Percentiles rank a stretch among this genome's conserved stretches.
Conservation (phyloP, 805 yeast species). For the Candida andamanensis region DNA sequence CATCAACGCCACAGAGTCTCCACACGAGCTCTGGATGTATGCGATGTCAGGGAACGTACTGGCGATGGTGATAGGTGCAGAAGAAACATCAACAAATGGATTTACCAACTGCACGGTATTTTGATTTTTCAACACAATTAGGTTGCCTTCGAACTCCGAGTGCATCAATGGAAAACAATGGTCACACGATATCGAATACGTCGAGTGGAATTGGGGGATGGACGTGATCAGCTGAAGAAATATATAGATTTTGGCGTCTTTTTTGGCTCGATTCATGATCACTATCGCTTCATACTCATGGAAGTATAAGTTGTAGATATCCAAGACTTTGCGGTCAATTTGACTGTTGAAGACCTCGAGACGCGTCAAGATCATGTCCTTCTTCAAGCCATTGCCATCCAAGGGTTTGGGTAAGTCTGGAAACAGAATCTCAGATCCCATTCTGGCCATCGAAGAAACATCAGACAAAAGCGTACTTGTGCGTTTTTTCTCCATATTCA, state of each 20-base stretch:
- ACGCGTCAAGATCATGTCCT: conserved; percentile 68
- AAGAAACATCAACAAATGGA: conserved; percentile 45
- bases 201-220: conserved; percentile 28
- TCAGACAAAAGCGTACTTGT: conserved; percentile 40
- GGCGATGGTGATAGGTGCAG: conserved; percentile 8
- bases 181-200: conserved; percentile 21
- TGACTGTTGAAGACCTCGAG: conserved; percentile 40
- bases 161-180: conserved; percentile 38
- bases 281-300: conserved; percentile 60
- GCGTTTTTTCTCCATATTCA: conserved; percentile 40
- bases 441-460: conserved; percentile 40
- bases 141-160: conserved; percentile 32
- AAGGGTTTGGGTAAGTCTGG: conserved; percentile 19
- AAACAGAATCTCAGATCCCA: conserved; percentile 35
- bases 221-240: conserved; percentile 33
- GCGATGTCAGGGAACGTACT: conserved; percentile 12
- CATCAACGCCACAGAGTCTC: conserved; percentile 21
- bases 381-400: conserved; percentile 40
- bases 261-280: conserved; percentile 39
- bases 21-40: conserved; percentile 24
- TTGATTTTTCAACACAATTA: conserved; percentile 36
- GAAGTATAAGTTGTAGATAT: conserved; percentile 35
- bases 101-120: conserved; percentile 41
- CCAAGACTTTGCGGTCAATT: conserved; percentile 26
- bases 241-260: conserved; percentile 47